Evolutionary conservation across 352 stramenopile genomes (phyloP), one percentile per base, ranked within the genome.

Genomic region (Pythium sp.): DNA sequence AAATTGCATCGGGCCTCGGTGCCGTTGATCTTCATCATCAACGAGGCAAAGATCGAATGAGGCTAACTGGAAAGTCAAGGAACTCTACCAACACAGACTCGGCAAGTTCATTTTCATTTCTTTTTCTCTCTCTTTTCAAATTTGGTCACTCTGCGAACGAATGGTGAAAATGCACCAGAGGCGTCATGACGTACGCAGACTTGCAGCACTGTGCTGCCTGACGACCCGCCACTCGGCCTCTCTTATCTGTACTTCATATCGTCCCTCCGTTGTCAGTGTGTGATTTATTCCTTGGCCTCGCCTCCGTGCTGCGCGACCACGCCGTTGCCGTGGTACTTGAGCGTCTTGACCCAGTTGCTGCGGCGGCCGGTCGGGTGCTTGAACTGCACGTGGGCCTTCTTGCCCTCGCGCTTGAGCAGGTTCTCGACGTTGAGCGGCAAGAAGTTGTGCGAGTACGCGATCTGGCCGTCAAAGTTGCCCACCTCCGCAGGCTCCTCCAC

Each of bases 361-460:
- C 80, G 86, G 70, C 82, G 81, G 14, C 82, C 82, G 14, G 82
- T 87, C 36, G 86, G 84, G 78, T 92, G 83, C 72, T 86, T 82
- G 73, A 95, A 95, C 34, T 90, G 76, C 73, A 84, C 74, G 53
- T 72, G 68, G 46, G 82, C 79, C 72, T 94, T 92, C 80, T 93
- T 93, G 65, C 86, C 86, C 64, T 94, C 78, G 68, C 78, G 76
- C 79, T 94, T 94, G 72, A 95, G 77, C 55, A 86, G 54, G 69
- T 84, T 91, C 68, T 91, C 87, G 15, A 94, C 56, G 73, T 90
- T 56, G 65, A 82, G 70, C 18, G 87, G 81, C 71, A 95, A 68
- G 62, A 96, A 94, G 80, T 96, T 96, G 80, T 94, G 78, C 74
- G 86, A 82, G 82, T 96, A 96, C 71, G 83, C 83, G 68, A 93